Percentiles rank a stretch among this genome's conserved stretches.
phyloP scores from a whole-genome alignment of 441 rosid species.

The Dalechampia spathulata region DNA sequence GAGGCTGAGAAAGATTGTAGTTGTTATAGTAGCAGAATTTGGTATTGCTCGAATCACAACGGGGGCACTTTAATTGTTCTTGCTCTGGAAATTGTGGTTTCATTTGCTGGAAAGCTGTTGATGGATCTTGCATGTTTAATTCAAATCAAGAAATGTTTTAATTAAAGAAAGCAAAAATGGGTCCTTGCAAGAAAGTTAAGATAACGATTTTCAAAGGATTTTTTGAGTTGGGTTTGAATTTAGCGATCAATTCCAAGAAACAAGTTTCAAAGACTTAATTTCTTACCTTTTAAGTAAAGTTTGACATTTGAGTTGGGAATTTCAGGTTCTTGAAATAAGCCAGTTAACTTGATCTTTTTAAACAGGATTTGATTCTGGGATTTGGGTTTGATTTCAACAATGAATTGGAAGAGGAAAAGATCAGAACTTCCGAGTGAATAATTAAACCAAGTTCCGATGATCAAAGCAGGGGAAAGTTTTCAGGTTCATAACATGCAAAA shows the following conservation, averaged over 20 bases:
- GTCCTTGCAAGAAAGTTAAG: too few species aligned
- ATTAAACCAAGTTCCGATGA: background rate
- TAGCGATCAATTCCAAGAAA: too few species aligned
- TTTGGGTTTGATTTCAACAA: background rate
- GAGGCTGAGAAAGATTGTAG: conserved; percentile 91
- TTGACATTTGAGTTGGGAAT: background rate
- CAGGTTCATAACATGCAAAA: background rate
- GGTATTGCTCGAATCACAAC: conserved; percentile 81
- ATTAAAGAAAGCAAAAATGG: too few species aligned
- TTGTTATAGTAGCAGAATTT: conserved; percentile 95
- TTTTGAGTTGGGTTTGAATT: background rate
- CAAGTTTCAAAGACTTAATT: background rate
- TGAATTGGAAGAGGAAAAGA: background rate
- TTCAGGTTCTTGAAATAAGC: background rate
- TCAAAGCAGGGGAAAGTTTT: background rate
- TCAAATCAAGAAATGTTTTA: background rate
- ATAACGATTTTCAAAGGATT: background rate
- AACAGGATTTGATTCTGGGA: background rate
- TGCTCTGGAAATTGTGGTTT: conserved; percentile 68
- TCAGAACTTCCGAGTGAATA: background rate
- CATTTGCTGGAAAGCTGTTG: conserved; percentile 34
- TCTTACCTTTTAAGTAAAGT: background rate
- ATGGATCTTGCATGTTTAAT: conserved; percentile 50
- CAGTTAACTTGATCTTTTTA: background rate
- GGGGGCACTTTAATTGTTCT: conserved; percentile 76